Base-by-base conservation (phyloP, 495 filamentous ascomycete species). In the Cercophora scortea region DNA sequence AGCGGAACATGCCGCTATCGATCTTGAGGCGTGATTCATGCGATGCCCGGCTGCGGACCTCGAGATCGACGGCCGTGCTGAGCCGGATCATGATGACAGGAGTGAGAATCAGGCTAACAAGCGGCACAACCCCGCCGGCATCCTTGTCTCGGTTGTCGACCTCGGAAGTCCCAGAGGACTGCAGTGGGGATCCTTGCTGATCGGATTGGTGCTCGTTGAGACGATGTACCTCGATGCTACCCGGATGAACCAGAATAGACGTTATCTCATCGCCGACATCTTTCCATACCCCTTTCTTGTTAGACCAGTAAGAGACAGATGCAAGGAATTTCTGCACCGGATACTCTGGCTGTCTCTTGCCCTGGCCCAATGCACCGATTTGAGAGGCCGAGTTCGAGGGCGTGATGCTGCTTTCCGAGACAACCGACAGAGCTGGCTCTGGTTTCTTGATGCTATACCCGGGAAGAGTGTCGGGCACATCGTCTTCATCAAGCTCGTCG, bases 21-120 rank as follows among this genome's bases (percentile, higher is more conserved):
- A 89, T 83, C 60, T 88, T 89, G 45, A 81, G 76, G n/a, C 79
- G 80, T 35, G 90, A 75, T 51, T 81, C 80, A 2, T 87, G 89
- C 34, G 83, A 82, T 13, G 83, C 89, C 12, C 84, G 85, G 10
- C 90, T 95, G 42, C 88, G 83, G 59, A 99, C 89, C 45, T 92
- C 91, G 47, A 99, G 90, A 63, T 99, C 93, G 34, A 97, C 78
- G 17, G 86, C 91, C 16, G 87, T 96, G 47, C 90, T 90, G 44
- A 89, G 83, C 54, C 92, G 84, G 42, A 96, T 81, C 57, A 87
- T 85, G 12, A 96, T 90, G 10, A 93, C 71, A 0, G 93, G 93
- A 1, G 90, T 96, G 13, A 99, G 79, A 58, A 92, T 86, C 13
- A 94, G 77, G 3, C 82, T 83, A 47, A 98, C 71, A 1, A 96